phyloP scores from a whole-genome alignment of 2,329 filamentous ascomycete genomes.

The Laburnicola sp. region DNA sequence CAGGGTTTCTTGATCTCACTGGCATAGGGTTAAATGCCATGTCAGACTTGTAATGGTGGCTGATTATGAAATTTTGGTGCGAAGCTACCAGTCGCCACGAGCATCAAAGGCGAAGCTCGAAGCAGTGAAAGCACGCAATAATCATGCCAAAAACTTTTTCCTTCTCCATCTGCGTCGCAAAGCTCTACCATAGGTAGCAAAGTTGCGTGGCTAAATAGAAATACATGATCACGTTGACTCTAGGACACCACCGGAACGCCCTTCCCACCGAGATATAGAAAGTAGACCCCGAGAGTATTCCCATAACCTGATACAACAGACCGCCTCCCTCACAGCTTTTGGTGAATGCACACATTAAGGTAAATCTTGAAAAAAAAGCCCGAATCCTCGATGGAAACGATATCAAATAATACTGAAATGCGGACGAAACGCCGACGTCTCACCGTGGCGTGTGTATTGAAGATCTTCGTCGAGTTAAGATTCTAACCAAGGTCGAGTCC shows the following conservation, averaged over 20 bases:
- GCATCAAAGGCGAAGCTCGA: too few relatives aligned
- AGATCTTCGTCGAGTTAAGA: too few relatives aligned
- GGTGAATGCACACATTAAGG: constrained; percentile 4
- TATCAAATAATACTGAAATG: not conserved
- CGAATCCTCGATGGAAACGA: not conserved
- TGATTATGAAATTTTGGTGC: too few relatives aligned
- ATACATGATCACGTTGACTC: not conserved
- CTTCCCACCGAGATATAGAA: too few relatives aligned
- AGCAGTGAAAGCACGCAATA: not conserved
- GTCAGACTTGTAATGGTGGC: not conserved
- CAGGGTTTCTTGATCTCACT: constrained; percentile 1
- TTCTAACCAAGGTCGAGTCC: too few relatives aligned
- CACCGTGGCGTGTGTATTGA: too few relatives aligned
- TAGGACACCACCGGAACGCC: not conserved
- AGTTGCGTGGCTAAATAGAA: not conserved
- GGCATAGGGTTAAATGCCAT: constrained; percentile 15
- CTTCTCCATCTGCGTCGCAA: not conserved
- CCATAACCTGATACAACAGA: too few relatives aligned
- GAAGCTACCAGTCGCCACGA: too few relatives aligned
- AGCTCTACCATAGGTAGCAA: not conserved
- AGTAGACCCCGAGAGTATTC: too few relatives aligned
- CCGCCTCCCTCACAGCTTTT: not conserved
- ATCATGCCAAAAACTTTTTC: constrained; percentile 1
- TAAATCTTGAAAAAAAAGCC: not conserved
- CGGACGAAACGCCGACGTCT: not conserved